Evolutionary conservation across 2,329 filamentous ascomycete genomes (phyloP), one percentile per base, ranked within the genome.

Genomic region (Apiospora arundinis): DNA sequence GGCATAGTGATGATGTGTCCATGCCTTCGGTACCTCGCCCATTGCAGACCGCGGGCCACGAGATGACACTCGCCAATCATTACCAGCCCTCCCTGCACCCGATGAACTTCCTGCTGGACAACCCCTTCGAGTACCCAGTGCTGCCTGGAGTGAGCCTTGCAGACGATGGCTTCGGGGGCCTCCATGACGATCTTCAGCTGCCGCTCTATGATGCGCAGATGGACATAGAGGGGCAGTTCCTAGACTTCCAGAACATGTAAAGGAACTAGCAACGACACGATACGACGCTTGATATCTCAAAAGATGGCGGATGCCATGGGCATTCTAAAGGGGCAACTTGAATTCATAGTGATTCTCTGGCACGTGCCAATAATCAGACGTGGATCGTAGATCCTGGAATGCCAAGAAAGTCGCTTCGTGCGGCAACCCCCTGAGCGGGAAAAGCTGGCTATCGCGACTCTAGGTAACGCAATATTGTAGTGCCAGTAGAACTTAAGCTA

Each of bases 151-250:
- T 72, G n/a, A 72, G 71, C n/a, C 67, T 70, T 5, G 66, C 40
- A 9, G 49, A 70, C 12, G 48, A 68, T 18, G 67, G 48, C 12
- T 68, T 21, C 42, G 37, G 40, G 25, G 46, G 45, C 40, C 12
- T 52, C 14, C 68, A 32, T 32, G 42, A 46, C 28, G 56, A 66
- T 52, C 69, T 72, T 40, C 71, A 56, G 21, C 44, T 69, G 16
- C 45, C 70, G 4, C 65, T 69, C 21, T 69, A 25, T 42, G 71
- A 63, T 66, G 42, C 66, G 37, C 73, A 75, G 77, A 72, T 82
- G 75, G 63, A 42, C 52, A 32, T 32, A 12, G 8, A 71, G 16
- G 70, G 66, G 21, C 70, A 71, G 14, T 45, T 71, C 37, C 23
- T 49, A 8, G 25, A 71, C 18, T 25, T 69, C 14, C 66, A 71